phyloP scores from a whole-genome alignment of 192 early-diverging fungal genomes.

The Backusella morwellensis region DNA sequence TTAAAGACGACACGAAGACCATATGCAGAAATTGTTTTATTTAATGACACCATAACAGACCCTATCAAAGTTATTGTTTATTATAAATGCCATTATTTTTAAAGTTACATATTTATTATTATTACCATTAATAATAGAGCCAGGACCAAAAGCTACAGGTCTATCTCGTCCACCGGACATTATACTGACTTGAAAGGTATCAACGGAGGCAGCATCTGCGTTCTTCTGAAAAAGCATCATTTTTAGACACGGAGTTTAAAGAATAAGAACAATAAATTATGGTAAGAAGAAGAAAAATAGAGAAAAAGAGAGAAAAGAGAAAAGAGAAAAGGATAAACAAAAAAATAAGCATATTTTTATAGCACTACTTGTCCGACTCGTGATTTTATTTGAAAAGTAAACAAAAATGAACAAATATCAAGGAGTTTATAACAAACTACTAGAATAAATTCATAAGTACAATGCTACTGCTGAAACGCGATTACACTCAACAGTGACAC shows the following conservation, averaged over 20 bases:
- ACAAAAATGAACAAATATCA: too few species aligned
- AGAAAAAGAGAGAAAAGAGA: not conserved
- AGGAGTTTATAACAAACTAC: too few species aligned
- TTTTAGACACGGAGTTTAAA: not conserved
- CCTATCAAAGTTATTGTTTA: constrained; percentile 9
- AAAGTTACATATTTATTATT: not conserved
- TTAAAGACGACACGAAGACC: constrained; percentile 22
- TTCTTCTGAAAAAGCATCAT: constrained; percentile 18
- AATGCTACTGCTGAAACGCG: too few species aligned
- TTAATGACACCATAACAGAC: constrained; percentile 22
- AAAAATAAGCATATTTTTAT: not conserved
- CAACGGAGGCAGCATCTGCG: not conserved
- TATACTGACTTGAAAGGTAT: not conserved
- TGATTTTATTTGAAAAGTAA: not conserved
- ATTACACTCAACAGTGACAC: too few species aligned
- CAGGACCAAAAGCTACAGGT: constrained; percentile 29
- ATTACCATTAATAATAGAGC: constrained; percentile 29
- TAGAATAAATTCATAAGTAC: too few species aligned
- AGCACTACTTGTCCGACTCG: not conserved
- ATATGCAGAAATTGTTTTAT: constrained; percentile 17
- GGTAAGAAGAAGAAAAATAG: not conserved
- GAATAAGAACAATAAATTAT: not conserved
- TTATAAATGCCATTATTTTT: not conserved
- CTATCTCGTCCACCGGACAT: constrained; percentile 17
- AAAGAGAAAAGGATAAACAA: not conserved